These are phyloP conservation scores for Gossypium stocksii DNA, from an alignment of 345 rosid genomes.

Conservation along the genomic window DNA sequence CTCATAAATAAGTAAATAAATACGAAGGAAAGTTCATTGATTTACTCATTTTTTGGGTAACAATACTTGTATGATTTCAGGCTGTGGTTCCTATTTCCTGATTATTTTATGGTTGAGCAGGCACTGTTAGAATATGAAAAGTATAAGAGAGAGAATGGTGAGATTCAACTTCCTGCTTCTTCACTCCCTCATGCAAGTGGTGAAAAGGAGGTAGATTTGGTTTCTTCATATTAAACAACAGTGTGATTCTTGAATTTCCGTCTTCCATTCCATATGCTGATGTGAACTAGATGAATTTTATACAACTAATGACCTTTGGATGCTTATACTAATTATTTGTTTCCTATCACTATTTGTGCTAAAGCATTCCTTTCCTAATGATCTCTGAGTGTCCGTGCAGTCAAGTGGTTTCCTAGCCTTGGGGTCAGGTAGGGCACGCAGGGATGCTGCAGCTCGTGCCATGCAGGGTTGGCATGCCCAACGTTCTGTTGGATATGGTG, in stretches of 20 bases:
- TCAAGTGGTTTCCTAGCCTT: constrained; percentile 42
- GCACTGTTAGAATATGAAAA: constrained; percentile 87
- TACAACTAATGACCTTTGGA: neutral
- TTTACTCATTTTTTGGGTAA: neutral
- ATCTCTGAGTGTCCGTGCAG: constrained; percentile 30
- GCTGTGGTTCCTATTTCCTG: constrained; percentile 10
- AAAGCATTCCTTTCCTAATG: constrained; percentile 2
- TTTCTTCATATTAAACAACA: constrained; percentile 15
- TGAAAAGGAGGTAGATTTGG: constrained; percentile 67
- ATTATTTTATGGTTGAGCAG: constrained; percentile 36
- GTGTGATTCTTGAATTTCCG: neutral
- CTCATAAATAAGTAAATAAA: neutral
- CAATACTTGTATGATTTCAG: neutral
- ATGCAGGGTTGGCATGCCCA: constrained; percentile 91
- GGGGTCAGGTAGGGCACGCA: constrained; percentile 66
- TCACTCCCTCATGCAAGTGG: constrained; percentile 44
- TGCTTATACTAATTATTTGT: neutral
- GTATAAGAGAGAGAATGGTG: constrained; percentile 59
- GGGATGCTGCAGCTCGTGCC: constrained; percentile 86
- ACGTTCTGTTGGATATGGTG: constrained; percentile 63
- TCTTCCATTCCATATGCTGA: neutral
- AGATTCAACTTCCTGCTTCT: constrained; percentile 64
- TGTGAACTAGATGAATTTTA: neutral
- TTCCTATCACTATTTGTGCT: neutral
- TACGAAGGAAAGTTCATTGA: neutral